phyloP scores from a whole-genome alignment of 768 basidiomycete genomes.

The Cystofilobasidium bisporidii region DNA sequence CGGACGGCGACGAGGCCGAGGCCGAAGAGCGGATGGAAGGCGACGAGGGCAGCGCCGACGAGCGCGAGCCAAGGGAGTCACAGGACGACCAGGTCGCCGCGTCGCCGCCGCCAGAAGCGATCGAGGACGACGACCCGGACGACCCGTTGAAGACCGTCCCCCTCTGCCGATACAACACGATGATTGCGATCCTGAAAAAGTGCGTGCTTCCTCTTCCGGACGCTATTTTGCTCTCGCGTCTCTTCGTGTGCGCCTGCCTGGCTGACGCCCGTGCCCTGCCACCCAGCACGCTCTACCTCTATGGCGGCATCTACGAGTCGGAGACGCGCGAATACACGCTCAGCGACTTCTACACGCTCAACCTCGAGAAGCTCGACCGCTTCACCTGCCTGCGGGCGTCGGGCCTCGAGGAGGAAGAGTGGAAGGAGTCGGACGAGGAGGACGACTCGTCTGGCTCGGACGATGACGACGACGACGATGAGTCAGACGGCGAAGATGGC shows the following conservation, averaged over 20 bases:
- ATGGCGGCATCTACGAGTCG: conserved; percentile 79
- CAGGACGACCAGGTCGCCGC: not conserved
- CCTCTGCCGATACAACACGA: conserved; percentile 69
- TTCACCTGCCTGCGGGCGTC: conserved; percentile 64
- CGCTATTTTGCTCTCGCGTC: not conserved
- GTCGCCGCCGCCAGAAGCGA: not conserved
- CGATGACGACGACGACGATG: conserved; percentile 46
- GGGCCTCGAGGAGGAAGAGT: conserved; percentile 56
- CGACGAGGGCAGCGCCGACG: conserved; percentile 29
- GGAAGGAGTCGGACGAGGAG: conserved; percentile 52
- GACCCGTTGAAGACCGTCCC: conserved; percentile 60
- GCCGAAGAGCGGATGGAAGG: conserved; percentile 36
- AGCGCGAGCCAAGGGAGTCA: conserved; percentile 1
- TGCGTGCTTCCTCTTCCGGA: not conserved
- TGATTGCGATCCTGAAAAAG: conserved; percentile 74
- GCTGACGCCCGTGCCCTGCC: not conserved
- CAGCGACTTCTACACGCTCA: conserved; percentile 73
- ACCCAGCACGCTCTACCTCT: conserved; percentile 37
- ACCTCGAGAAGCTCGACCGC: conserved; percentile 73
- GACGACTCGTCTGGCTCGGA: conserved; percentile 30
- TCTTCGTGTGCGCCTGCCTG: no score
- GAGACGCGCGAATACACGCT: conserved; percentile 68
- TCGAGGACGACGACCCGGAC: conserved; percentile 49
- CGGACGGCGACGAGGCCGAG: conserved; percentile 30
- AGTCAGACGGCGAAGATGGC: conserved; percentile 50